Evolutionary conservation across 108 stramenopile species (phyloP), one percentile per base, ranked within the genome.

Genomic region (Ochromonas danica): DNA sequence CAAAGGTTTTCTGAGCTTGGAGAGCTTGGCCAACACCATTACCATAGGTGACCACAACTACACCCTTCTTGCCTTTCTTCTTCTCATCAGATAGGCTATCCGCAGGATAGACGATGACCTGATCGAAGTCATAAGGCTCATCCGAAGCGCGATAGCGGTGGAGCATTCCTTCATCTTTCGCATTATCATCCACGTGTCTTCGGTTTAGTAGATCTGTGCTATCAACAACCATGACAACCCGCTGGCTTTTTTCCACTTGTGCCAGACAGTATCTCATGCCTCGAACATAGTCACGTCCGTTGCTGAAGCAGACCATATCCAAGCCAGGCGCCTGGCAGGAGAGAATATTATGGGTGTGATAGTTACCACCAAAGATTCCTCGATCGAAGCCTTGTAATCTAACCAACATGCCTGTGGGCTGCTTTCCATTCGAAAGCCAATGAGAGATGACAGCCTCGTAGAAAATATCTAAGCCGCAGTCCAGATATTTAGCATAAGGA

Each of bases 401-500:
- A 30, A 94, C 83, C 22, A 92, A 75, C 91, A 92, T 91, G 43
- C 93, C 93, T 71, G 88, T 87, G 38, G 86, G 85, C 40, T 85
- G 61, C 63, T 86, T 83, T 0, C 83, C 86, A 39, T 82, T 82
- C 22, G 88, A 78, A 17, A 92, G 71, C 93, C 93, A 94, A 79
- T 92, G 85, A 43, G 83, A 84, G 1, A 90, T 86, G 61, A 90
- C 89, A 67, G 90, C 86, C 79, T 94, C 93, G 77, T 85, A 86
- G 80, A 94, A 94, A 79, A 90, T 89, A 77, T 94, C 93, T 17
- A 82, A 84, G 1, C 89, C 93, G 81, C 93, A 94, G 81, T 94
- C 93, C 36, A 94, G 77, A 78, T 94, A 94, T 78, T 94, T 94
- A 60, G 90, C 90, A 65, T 94, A 94, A 1, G 93, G 93, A 78